A percentile compares a stretch with the other conserved stretches of the same genome.
Conservation (phyloP, 305 asterid genomes). For the Fraxinus sp. region DNA sequence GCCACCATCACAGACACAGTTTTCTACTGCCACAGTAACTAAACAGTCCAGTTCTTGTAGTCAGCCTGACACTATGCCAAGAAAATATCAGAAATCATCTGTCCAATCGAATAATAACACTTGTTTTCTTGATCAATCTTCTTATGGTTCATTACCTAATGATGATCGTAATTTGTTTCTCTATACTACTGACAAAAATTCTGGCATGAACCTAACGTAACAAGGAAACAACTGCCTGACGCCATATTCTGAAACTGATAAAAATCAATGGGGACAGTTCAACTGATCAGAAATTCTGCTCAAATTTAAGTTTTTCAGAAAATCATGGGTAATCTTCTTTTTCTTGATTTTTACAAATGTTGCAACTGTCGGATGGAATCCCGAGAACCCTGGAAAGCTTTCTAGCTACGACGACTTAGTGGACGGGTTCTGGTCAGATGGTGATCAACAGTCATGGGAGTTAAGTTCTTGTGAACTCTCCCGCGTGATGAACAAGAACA, state of each 20-base stretch:
- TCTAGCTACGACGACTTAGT: slow-evolving; percentile 26
- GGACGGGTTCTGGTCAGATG: slow-evolving; percentile 38
- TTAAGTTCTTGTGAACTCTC: slow-evolving; percentile 40
- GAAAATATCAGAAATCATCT: background rate
- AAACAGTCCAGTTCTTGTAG: slow-evolving; percentile 7
- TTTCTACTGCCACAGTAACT: background rate
- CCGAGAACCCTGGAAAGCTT: slow-evolving; percentile 4
- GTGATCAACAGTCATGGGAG: slow-evolving; percentile 41
- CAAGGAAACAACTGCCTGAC: slow-evolving; percentile 59
- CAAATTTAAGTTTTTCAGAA: slow-evolving; percentile 22
- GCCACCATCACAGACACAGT: slow-evolving; percentile 13
- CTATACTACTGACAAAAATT: slow-evolving; percentile 35
- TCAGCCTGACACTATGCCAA: background rate
- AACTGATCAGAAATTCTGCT: background rate
- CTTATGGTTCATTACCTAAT: slow-evolving; percentile 34
- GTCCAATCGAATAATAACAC: slow-evolving; percentile 32
- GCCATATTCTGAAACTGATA: slow-evolving; percentile 30
- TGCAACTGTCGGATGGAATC: slow-evolving; percentile 13
- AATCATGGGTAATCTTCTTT: background rate
- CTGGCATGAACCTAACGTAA: no score
- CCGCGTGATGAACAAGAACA: slow-evolving; percentile 34
- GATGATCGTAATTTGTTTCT: slow-evolving; percentile 32
- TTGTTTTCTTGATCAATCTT: slow-evolving; percentile 32
- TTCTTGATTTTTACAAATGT: slow-evolving; percentile 8
- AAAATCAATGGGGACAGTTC: background rate